These are phyloP conservation scores for Citrus hindsii DNA, from an alignment of 345 rosid species.

Conservation along the genomic window DNA sequence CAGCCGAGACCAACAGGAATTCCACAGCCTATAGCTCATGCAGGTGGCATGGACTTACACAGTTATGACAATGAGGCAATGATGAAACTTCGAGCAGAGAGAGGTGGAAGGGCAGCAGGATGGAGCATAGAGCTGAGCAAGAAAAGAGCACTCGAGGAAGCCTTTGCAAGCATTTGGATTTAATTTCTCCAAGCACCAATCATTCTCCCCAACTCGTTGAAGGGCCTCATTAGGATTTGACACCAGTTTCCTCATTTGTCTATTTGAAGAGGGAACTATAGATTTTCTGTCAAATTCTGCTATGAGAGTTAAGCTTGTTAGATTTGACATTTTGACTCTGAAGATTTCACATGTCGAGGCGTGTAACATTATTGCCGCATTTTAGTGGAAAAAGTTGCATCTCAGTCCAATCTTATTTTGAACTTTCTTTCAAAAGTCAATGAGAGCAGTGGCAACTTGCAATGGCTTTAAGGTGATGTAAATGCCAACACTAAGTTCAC, in stretches of 20 bases:
- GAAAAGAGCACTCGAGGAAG: constrained; percentile 92
- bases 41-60: constrained; percentile 47
- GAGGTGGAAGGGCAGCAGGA: constrained; percentile 78
- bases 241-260: neutral
- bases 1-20: constrained; percentile 80
- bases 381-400: neutral
- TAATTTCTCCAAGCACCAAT: constrained; percentile 22
- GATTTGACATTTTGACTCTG: neutral
- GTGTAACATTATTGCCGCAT: neutral
- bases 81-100: constrained; percentile 71
- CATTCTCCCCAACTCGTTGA: neutral
- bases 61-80: constrained; percentile 73
- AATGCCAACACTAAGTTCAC: no score
- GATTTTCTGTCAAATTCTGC: neutral
- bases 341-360: neutral
- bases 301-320: neutral
- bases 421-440: neutral
- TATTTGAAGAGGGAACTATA: neutral
- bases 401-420: neutral
- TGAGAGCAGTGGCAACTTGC: neutral
- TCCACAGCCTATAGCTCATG: constrained; percentile 72
- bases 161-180: constrained; percentile 83
- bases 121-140: constrained; percentile 80
- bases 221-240: neutral
- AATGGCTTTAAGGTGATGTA: neutral